These are phyloP conservation scores for Trichoderma sp. DNA, from an alignment of 2,329 filamentous ascomycete species.

Conservation along the genomic window DNA sequence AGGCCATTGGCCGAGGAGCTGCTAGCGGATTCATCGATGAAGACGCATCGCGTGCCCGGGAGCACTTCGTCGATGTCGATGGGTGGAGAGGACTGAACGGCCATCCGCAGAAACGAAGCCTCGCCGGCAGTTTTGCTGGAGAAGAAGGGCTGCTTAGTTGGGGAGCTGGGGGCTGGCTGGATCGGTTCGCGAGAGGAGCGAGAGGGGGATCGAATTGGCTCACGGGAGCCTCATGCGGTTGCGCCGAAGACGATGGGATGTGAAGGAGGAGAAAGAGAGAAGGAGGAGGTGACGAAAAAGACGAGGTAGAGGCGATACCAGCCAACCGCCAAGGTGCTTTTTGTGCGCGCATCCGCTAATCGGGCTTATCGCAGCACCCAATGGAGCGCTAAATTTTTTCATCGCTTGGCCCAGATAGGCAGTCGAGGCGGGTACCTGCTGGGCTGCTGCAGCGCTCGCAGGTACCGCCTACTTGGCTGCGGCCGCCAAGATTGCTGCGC, in stretches of 20 bases:
- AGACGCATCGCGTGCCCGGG: constrained; percentile 37
- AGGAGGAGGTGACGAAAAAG: neutral
- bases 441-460: neutral
- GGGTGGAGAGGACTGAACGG: constrained; percentile 16
- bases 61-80: constrained; percentile 30
- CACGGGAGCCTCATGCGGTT: constrained; percentile 24
- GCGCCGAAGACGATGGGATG: neutral
- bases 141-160: neutral
- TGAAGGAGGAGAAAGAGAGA: neutral
- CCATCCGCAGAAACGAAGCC: constrained; percentile 22
- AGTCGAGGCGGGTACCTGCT: constrained; percentile 13
- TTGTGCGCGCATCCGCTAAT: neutral
- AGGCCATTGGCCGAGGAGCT: constrained; percentile 30
- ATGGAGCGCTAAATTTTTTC: constrained; percentile 12
- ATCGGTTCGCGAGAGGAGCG: neutral
- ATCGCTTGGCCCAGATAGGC: neutral
- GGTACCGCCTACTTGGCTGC: neutral
- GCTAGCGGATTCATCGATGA: constrained; percentile 34
- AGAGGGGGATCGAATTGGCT: constrained; percentile 14
- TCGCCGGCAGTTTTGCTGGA: neutral
- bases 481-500: neutral
- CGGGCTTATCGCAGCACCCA: constrained; percentile 16
- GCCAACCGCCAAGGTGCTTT: neutral
- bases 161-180: neutral
- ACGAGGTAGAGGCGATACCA: neutral